Conservation (phyloP, 805 yeast species). For the Henningerozyma blattae region DNA sequence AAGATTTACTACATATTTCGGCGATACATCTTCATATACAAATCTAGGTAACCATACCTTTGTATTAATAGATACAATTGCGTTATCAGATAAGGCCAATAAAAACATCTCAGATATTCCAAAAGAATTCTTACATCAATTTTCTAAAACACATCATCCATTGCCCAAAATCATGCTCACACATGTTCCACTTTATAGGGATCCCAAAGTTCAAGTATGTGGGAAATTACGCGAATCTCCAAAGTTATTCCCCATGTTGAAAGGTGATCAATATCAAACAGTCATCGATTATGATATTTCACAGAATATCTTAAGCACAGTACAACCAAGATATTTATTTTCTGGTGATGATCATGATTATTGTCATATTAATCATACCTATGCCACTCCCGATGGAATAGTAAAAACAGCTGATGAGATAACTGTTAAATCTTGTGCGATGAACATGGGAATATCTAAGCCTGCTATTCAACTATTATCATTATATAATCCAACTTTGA, state of each 20-base stretch:
- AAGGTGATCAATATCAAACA: conserved; percentile 84
- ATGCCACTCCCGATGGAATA: conserved; percentile 13
- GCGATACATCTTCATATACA: conserved; percentile 44
- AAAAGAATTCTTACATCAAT: conserved; percentile 34
- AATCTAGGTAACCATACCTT: conserved; percentile 60
- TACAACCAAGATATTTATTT: conserved; percentile 60
- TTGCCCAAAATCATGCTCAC: conserved; percentile 59
- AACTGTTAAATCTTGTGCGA: conserved; percentile 79
- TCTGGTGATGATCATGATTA: conserved; percentile 98
- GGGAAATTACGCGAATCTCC: conserved; percentile 67
- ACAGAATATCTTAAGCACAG: conserved; percentile 39
- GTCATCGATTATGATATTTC: conserved; percentile 57
- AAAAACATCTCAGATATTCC: conserved; percentile 36
- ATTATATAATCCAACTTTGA: conserved; percentile 35
- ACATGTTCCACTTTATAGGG: conserved; percentile 82
- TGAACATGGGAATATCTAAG: conserved; percentile 79
- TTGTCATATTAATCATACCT: conserved; percentile 59
- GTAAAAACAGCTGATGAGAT: conserved; percentile 46
- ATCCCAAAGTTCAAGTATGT: conserved; percentile 50
- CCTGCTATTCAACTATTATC: conserved; percentile 86
- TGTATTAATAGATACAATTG: conserved; percentile 71
- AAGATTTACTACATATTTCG: conserved; percentile 64
- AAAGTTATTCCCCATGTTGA: conserved; percentile 50
- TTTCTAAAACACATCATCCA: conserved; percentile 22
- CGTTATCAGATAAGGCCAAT: conserved; percentile 51